Evolutionary conservation across 768 basidiomycete genomes (phyloP).

Genomic region (Leccinum olivaceopallidum): DNA sequence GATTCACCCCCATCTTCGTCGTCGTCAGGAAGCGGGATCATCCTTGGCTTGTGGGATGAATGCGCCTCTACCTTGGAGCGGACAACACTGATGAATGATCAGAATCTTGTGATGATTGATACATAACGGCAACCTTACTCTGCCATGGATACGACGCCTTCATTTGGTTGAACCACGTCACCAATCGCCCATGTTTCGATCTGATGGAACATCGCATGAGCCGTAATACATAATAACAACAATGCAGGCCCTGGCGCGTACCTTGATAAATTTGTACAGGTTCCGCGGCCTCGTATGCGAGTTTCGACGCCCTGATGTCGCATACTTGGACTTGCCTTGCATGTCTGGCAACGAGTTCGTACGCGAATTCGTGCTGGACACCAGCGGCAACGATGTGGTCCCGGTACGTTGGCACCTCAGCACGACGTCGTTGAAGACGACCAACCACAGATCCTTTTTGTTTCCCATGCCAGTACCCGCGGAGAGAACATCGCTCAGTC

Average conservation of each 20-base stretch:
- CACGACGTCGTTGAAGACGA: constrained; percentile 95
- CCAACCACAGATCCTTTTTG: constrained; percentile 91
- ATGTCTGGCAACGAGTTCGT: constrained; percentile 82
- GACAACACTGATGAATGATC: constrained; percentile 52
- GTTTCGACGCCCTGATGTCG: constrained; percentile 74
- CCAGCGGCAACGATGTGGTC: constrained; percentile 80
- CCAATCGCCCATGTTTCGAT: constrained; percentile 89
- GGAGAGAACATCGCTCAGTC: constrained; percentile 86
- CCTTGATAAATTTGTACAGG: constrained; percentile 91
- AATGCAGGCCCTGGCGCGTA: constrained; percentile 31
- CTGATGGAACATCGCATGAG: constrained; percentile 38
- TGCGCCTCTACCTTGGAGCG: constrained; percentile 65
- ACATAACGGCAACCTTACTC: constrained; percentile 56
- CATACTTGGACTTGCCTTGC: constrained; percentile 82
- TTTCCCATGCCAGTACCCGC: constrained; percentile 53
- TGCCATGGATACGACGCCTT: constrained; percentile 87
- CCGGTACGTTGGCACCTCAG: constrained; percentile 90
- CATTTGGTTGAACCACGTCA: constrained; percentile 69
- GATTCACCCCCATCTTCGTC: constrained; percentile 64
- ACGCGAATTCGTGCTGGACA: constrained; percentile 63
- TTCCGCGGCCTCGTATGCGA: constrained; percentile 84
- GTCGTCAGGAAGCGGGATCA: constrained; percentile 70
- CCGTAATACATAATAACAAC: not conserved
- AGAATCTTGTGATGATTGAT: constrained; percentile 6
- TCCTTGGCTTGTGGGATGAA: constrained; percentile 58